Conservation (phyloP, 768 basidiomycete genomes). For the Amanita subjunquillea region DNA sequence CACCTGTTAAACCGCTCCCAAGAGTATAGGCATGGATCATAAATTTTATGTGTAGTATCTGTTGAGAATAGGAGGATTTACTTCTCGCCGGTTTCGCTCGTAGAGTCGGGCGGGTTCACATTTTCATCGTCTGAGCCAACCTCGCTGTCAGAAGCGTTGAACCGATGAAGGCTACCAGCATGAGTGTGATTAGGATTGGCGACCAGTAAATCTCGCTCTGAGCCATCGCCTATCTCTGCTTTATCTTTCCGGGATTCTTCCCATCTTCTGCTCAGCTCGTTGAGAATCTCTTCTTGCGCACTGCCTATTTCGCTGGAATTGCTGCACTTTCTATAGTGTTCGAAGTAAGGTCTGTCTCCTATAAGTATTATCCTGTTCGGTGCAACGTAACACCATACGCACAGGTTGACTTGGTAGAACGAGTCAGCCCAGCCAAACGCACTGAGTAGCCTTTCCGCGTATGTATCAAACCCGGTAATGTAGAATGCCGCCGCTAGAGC, state of each 20-base stretch:
- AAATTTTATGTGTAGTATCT: not conserved
- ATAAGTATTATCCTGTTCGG: not conserved
- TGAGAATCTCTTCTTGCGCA: conserved; percentile 60
- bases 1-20: conserved; percentile 14
- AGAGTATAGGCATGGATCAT: not conserved
- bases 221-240: conserved; percentile 23
- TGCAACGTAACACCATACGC: not conserved
- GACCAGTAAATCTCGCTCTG: conserved; percentile 50
- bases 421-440: conserved; percentile 89
- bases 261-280: conserved; percentile 57
- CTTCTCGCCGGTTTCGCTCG: not conserved
- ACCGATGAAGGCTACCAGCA: not conserved
- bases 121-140: not conserved
- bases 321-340: conserved; percentile 66
- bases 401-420: conserved; percentile 84
- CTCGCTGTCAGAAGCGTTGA: not conserved
- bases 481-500: conserved; percentile 93
- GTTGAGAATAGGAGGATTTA: not conserved
- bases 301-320: conserved; percentile 45
- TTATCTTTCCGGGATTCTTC: conserved; percentile 40
- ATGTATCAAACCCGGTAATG: conserved; percentile 76
- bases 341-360: conserved; percentile 45
- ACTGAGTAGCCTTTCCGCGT: conserved; percentile 68
- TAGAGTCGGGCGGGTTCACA: not conserved
- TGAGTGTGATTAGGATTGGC: conserved; percentile 56